These are phyloP conservation scores for Prosopis cineraria DNA, from an alignment of 306 rosid species.

Conservation along the genomic window DNA sequence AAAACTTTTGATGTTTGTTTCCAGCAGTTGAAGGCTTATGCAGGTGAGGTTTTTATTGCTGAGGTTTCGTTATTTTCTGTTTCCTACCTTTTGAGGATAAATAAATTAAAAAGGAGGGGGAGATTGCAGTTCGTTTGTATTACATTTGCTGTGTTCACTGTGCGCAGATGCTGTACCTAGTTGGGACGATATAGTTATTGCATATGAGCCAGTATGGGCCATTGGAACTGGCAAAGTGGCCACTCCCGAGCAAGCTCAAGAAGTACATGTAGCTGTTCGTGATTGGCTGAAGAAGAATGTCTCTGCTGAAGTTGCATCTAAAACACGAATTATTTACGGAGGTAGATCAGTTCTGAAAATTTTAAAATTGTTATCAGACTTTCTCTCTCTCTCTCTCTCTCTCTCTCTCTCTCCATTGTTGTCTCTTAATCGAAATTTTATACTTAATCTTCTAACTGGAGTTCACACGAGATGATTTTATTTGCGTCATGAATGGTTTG, in stretches of 20 bases:
- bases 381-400: no score
- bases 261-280: constrained; percentile 90
- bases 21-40: constrained; percentile 87
- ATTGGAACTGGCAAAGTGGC: constrained; percentile 99
- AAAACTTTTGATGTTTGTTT: constrained; percentile 87
- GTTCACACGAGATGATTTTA: not conserved
- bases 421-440: not conserved
- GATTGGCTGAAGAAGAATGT: constrained; percentile 88
- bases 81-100: constrained; percentile 14
- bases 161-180: constrained; percentile 85
- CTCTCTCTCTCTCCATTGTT: no score
- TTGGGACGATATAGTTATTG: constrained; percentile 93
- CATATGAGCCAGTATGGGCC: constrained; percentile 99
- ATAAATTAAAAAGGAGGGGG: not conserved
- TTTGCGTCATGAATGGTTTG: not conserved
- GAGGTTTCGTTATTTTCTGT: constrained; percentile 13
- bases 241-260: constrained; percentile 95
- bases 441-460: not conserved
- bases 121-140: constrained; percentile 22
- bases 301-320: constrained; percentile 89
- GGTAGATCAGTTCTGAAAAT: constrained; percentile 54
- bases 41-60: constrained; percentile 51
- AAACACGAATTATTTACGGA: constrained; percentile 93
- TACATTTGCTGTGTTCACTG: constrained; percentile 16
- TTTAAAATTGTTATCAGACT: constrained; percentile 18